phyloP scores from a whole-genome alignment of 1,139 yeast genomes.

The Yamadazyma blattariae region DNA sequence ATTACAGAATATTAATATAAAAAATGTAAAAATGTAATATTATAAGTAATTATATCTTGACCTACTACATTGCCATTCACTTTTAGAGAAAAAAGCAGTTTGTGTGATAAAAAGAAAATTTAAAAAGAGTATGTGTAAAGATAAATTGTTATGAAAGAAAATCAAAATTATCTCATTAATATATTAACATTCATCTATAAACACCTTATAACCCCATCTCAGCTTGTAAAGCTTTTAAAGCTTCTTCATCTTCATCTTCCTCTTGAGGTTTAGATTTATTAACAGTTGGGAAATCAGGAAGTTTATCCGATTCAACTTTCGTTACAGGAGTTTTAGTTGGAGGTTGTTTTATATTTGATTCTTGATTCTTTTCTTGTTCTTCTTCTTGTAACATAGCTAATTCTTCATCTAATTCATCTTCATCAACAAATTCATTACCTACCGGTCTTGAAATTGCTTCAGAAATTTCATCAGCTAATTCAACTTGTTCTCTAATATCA shows the following conservation, averaged over 20 bases:
- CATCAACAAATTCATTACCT: constrained; percentile 72
- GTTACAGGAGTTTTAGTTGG: constrained; percentile 7
- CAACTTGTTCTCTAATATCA: constrained; percentile 95
- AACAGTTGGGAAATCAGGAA: constrained; percentile 52
- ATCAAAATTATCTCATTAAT: too few species aligned
- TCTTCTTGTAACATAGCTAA: constrained; percentile 86
- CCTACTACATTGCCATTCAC: too few species aligned
- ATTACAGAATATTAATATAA: too few species aligned
- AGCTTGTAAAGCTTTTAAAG: constrained; percentile 83
- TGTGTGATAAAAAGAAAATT: too few species aligned
- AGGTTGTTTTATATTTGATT: constrained; percentile 11
- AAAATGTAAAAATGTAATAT: too few species aligned
- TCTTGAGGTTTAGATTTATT: constrained; percentile 37
- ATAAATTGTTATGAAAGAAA: too few species aligned
- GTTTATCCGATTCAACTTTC: constrained; percentile 10
- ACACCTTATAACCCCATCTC: constrained; percentile 95
- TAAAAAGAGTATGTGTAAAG: too few species aligned
- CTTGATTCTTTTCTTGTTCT: constrained; percentile 42
- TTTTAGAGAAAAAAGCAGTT: too few species aligned
- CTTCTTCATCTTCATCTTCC: constrained; percentile 83
- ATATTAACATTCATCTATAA: too few species aligned
- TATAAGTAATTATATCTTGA: too few species aligned
- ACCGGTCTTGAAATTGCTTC: constrained; percentile 95
- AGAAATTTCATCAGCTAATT: constrained; percentile 89
- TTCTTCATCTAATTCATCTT: constrained; percentile 87